Percentiles rank a stretch among this genome's conserved stretches.
phyloP scores from a whole-genome alignment of 2,329 filamentous ascomycete species.

The Ophiostoma ulmi region DNA sequence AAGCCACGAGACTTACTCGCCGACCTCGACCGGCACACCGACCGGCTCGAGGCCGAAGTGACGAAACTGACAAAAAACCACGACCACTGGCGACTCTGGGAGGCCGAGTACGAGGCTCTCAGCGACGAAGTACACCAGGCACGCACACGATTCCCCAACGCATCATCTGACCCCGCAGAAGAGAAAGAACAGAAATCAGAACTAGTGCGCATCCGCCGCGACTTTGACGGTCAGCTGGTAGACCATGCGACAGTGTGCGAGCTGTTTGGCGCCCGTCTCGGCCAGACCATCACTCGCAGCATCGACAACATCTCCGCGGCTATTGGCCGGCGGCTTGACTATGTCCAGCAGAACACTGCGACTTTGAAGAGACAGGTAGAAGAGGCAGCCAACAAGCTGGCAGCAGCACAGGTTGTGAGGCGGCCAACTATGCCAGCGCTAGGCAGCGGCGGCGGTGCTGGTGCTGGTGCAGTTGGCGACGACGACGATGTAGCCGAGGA shows the following conservation, averaged over 20 bases:
- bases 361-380: constrained; percentile 69
- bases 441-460: constrained; percentile 31
- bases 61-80: constrained; percentile 68
- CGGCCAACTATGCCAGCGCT: constrained; percentile 39
- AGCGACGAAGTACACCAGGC: constrained; percentile 64
- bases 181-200: constrained; percentile 39
- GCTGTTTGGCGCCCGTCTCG: constrained; percentile 41
- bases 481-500: constrained; percentile 58
- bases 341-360: constrained; percentile 75
- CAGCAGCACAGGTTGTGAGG: constrained; percentile 55
- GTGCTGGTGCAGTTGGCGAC: constrained; percentile 27
- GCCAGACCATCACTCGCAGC: constrained; percentile 40
- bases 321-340: constrained; percentile 75
- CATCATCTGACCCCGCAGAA: constrained; percentile 22
- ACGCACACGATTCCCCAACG: constrained; percentile 36
- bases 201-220: constrained; percentile 52
- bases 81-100: constrained; percentile 84
- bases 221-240: constrained; percentile 60
- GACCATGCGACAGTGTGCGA: constrained; percentile 52
- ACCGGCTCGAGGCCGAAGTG: constrained; percentile 70
- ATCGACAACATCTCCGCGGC: constrained; percentile 61
- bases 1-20: constrained; percentile 49
- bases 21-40: constrained; percentile 69
- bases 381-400: constrained; percentile 63
- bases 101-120: constrained; percentile 84